These are phyloP conservation scores for Hypoxylon sp. DNA, from an alignment of 2,329 filamentous ascomycete genomes.

Conservation along the genomic window DNA sequence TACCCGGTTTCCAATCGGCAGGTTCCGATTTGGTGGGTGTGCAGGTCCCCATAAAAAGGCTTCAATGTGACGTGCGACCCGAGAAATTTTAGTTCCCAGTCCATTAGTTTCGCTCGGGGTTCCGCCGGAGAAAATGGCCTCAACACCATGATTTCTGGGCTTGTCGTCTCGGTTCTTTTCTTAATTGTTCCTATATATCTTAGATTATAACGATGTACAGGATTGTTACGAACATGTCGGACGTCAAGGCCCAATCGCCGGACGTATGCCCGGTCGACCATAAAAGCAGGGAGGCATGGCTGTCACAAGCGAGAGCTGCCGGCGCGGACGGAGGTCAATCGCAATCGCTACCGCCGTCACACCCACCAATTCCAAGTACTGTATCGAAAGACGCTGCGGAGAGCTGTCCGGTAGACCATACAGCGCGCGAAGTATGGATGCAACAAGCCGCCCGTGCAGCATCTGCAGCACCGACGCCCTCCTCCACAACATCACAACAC, in stretches of 20 bases:
- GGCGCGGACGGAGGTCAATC: slow-evolving; percentile 52
- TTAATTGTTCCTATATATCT: slow-evolving; percentile 11
- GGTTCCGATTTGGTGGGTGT: slow-evolving; percentile 22
- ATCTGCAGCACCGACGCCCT: background rate
- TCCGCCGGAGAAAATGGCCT: slow-evolving; percentile 7
- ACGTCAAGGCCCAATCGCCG: slow-evolving; percentile 45
- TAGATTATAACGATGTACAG: background rate
- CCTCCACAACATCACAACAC: slow-evolving; percentile 50
- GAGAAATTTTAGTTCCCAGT: slow-evolving; percentile 26
- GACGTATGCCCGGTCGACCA: slow-evolving; percentile 88
- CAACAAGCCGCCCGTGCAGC: slow-evolving; percentile 49
- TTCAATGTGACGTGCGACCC: slow-evolving; percentile 22
- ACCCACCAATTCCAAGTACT: slow-evolving; percentile 43
- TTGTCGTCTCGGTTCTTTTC: background rate
- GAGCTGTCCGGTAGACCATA: slow-evolving; percentile 78
- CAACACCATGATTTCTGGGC: slow-evolving; percentile 1
- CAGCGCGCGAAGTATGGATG: slow-evolving; percentile 77
- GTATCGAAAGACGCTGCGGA: slow-evolving; percentile 49
- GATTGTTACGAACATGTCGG: slow-evolving; percentile 40
- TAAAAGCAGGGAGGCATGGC: slow-evolving; percentile 89
- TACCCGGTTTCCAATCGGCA: slow-evolving; percentile 30
- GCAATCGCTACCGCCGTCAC: slow-evolving; percentile 50
- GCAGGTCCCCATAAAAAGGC: slow-evolving; percentile 33
- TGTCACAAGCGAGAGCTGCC: slow-evolving; percentile 75
- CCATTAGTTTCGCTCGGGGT: background rate